These are phyloP conservation scores for Neurospora intermedia DNA, from an alignment of 495 filamentous ascomycete species.

Conservation along the genomic window DNA sequence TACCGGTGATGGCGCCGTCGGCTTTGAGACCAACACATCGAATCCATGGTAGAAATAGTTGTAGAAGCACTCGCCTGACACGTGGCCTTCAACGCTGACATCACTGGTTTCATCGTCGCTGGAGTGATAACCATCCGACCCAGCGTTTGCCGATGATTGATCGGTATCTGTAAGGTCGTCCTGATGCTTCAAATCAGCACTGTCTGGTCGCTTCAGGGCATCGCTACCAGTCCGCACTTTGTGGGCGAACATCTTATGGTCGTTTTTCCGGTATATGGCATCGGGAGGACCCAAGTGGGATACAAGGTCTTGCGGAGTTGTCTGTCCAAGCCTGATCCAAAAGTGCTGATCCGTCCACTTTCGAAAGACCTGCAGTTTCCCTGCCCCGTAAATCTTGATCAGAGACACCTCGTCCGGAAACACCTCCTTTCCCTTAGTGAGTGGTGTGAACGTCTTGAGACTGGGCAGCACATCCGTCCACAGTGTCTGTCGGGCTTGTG, in stretches of 20 bases:
- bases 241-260: conserved; percentile 85
- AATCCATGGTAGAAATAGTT: conserved; percentile 96
- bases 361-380: conserved; percentile 65
- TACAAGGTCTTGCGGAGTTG: conserved; percentile 81
- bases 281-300: conserved; percentile 89
- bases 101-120: conserved; percentile 54
- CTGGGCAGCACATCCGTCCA: conserved; percentile 64
- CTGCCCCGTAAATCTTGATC: conserved; percentile 61
- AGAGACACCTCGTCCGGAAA: conserved; percentile 72
- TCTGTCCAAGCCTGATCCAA: conserved; percentile 64
- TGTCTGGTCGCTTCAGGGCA: conserved; percentile 35
- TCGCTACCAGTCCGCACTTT: conserved; percentile 41
- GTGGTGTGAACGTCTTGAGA: conserved; percentile 39
- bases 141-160: conserved; percentile 65
- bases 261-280: conserved; percentile 87
- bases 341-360: conserved; percentile 45
- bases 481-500: conserved; percentile 60
- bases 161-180: conserved; percentile 69
- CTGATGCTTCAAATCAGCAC: conserved; percentile 37
- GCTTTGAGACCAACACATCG: conserved; percentile 81
- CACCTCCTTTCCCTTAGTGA: conserved; percentile 50
- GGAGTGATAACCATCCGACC: conserved; percentile 51
- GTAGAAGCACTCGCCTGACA: conserved; percentile 74
- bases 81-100: conserved; percentile 36
- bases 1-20: conserved; percentile 46